Base-by-base conservation (phyloP, 2,329 filamentous ascomycete genomes). In the Penicillium griseofulvum region DNA sequence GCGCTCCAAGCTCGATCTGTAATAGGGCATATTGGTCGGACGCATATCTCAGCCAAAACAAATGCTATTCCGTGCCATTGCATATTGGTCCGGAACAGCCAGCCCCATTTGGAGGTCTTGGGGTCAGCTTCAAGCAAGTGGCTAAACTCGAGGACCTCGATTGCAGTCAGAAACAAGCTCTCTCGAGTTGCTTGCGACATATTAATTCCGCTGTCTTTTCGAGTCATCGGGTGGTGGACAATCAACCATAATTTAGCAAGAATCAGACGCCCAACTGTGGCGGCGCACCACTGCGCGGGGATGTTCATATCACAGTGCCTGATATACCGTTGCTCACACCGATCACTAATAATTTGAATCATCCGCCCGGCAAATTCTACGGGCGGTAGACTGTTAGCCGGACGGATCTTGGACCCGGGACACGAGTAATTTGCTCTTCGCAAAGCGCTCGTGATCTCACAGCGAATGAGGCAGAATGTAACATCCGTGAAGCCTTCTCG, bases 241-340 rank as follows among this genome's bases (percentile, higher is more conserved):
- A 91, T 81, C 34, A 94, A 79, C 76, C 87, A 90, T 78, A 91
- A 85, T 72, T 91, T 93, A 49, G 86, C 86, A 74, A 91, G 83
- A 58, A 92, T 85, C 31, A 93, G 78, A 10, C 88, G 83, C 3
- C 84, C 81, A 24, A 90, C 79, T 28, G 87, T 88, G 4, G 84
- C 85, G 8, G 83, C 83, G 26, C 88, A 82, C 86, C 87, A 90
- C 59, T 85, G 85, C 1, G 90, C 74, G 0, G 82, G 78, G 43
- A 82, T 71, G 17, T 59, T 74, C 65, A 79, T 77, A 53, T 82
- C 71, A 49, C 80, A 80, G 54, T 85, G 76, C 36, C 73, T 72
- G 19, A 86, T 71, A 60, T 84, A 85, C 51, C 79, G 80, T 37
- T 79, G 71, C 61, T 86, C 81, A 14, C 86, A 73, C n/a, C 76